Evolutionary conservation across 805 yeast species (phyloP), one percentile per base, ranked within the genome.

Genomic region (Lachancea lanzarotensis): DNA sequence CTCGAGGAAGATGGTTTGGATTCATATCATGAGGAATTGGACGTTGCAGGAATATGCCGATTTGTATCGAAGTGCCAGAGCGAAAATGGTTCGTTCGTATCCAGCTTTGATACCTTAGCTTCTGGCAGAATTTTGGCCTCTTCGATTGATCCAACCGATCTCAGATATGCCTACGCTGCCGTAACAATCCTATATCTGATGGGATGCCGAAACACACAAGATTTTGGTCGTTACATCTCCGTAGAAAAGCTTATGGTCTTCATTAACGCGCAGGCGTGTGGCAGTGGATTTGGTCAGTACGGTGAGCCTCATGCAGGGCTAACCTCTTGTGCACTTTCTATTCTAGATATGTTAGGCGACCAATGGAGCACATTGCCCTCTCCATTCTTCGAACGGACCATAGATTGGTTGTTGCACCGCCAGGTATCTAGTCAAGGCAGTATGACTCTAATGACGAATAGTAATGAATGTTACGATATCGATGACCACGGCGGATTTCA

Each of bases 221-320:
- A 57, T 3, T 56, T 46, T 20, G 43, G 57, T 15, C 38, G 44
- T 29, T 78, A 71, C 47, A 69, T 83, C 27, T 70, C 83, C 51
- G 50, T 68, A 0, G 67, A 54, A 0, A 49, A 47, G 3, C 56
- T 84, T 26, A 57, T 59, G 2, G 45, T 48, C 0, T 79, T 71
- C 56, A 61, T 82, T 1, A 18, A 46, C 16, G 42, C 59, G 0
- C 55, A 66, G 9, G 58, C 69, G 32, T 65, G 71, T 27, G 72
- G 63, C 52, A 79, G 75, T 54, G 97, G 96, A 0, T 63, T 86
- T 38, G 84, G 90, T 4, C 62, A 67, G 3, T 56, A 59, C 32
- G 65, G 70, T 12, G 98, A 91, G 61, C 71, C 89, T 2, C 97
- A 91, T 65, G 81, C 88, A 7, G 98, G 98, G 0, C 72, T 84